Base-by-base conservation (phyloP, 176 grass and related monocot genomes). In the Rhynchospora breviuscula region DNA sequence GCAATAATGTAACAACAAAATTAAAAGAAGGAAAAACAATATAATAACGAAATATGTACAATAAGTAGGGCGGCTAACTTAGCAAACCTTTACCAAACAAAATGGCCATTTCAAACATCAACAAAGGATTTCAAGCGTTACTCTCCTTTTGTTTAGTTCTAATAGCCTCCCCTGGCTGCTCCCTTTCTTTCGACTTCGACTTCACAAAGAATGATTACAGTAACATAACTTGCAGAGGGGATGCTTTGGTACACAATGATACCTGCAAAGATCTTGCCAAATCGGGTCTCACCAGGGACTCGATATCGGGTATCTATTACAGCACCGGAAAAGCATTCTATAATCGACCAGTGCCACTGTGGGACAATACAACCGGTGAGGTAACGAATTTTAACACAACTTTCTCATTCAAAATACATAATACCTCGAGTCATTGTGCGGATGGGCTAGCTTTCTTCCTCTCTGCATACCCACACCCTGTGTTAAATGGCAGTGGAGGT, bases 361-460 rank as follows among this genome's bases (percentile, higher is more conserved):
- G 82, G 82, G 75, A 88, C 75, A 43, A 52, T 13, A 14, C 14
- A 22, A 80, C 81, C 1, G n/a, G 82, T 2, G 63, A 81, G 29
- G 65, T 85, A 35, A 62, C 81, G 26, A 62, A 71, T 59, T 88
- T 88, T 76, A 19, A 22, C 17, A 84, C 81, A 10, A 60, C 57
- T 44, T 88, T 84, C 86, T 79, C 81, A 62, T 85, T 85, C 70
- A 10, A 47, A 44, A 80, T 81, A 64, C 18, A 63, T 18, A 70
- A 61, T 19, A 25, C 44, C 63, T 13, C 29, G 14, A 45, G 6
- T 18, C 8, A 10, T 8, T 48, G 18, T 17, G 85, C 79, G 13
- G 78, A 87, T 45, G 85, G 85, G 12, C 79, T 87, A 15, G 86
- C 86, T 47, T 87, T 87, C 86, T 87, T 87, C 86, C 86, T 87